Base-by-base conservation (phyloP, 257 asterid species). In the Scutellaria minor region DNA sequence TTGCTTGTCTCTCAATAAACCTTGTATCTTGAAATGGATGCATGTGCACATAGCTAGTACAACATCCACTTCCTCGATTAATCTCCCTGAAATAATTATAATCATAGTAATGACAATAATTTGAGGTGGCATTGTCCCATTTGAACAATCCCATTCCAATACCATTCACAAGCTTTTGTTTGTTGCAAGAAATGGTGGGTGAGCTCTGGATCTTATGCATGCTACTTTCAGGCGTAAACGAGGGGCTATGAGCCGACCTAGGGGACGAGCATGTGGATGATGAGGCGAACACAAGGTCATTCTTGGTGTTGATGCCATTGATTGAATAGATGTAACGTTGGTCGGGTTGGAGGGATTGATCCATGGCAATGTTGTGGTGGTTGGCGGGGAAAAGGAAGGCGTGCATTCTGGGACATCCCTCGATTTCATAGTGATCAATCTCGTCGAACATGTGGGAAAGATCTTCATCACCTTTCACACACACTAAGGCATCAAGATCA, bases 401-500 rank as follows among this genome's bases (percentile, higher is more conserved):
- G 4, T 92, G 79, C 50, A 90, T 88, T 65, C 90, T 79, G 0
- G 90, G 85, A 51, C 71, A 51, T 50, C 89, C 90, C 1, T 79
- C 65, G 4, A 4, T 64, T 40, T 85, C 92, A 56, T 66, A 81
- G 11, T 79, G 88, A 20, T 83, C 87, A 40, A 84, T 84, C 70
- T 95, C 98, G 0, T 83, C 89, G 14, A 86, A 75, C 97, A 95
- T 92, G 85, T 95, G 91, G 66, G 71, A 75, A 2, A 95, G 78
- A 74, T 95, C 99, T 63, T 95, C 96, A 0, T 92, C 92, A 1
- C 88, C 78, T 82, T 82, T 90, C 10, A 95, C 96, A 0, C 96
- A 78, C 37, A 95, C 89, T 39, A 95, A 76, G 54, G 94, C 89
- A 15, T 95, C 99, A 3, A 95, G 95, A 53, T 95, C 99, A 78